Base-by-base conservation (phyloP, 768 basidiomycete species). In the Dendrothele bispora region DNA sequence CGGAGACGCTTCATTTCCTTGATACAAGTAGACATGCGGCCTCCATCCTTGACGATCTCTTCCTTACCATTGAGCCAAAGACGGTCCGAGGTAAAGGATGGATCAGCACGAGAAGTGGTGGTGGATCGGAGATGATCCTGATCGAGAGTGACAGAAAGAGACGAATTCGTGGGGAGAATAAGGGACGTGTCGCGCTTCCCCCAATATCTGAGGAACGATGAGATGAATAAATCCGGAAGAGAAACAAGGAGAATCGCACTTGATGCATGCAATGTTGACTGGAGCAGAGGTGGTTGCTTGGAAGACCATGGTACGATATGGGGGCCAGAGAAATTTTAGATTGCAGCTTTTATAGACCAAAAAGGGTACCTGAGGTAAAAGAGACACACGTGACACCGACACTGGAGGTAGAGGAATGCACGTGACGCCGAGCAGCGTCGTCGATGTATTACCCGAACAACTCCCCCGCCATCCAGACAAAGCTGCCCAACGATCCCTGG, bases 261-360 rank as follows among this genome's bases (percentile, higher is more conserved):
- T 98, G 71, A 98, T 97, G 63, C 88, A 90, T n/a, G 94, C 94
- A 60, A 98, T 98, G 70, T 98, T 98, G 49, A 98, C 93, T 3
- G 94, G 94, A 0, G 94, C 94, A 52, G 93, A 89, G 1, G 84
- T 83, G 12, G 94, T 97, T 7, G 92, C 93, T 72, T 91, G 83
- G 73, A 81, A 84, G 56, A 82, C 57, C n/a, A n/a, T n/a, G n/a
- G n/a, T n/a, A n/a, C n/a, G n/a, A n/a, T n/a, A n/a, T n/a, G n/a
- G n/a, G n/a, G n/a, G n/a, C n/a, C n/a, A n/a, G n/a, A n/a, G n/a
- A n/a, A n/a, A n/a, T n/a, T n/a, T n/a, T n/a, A n/a, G n/a, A n/a
- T n/a, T n/a, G n/a, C n/a, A n/a, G n/a, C n/a, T n/a, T n/a, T n/a
- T n/a, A n/a, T n/a, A n/a, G n/a, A n/a, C n/a, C n/a, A n/a, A 75